phyloP scores from a whole-genome alignment of 805 yeast genomes.

The Danielia reshetovae region DNA sequence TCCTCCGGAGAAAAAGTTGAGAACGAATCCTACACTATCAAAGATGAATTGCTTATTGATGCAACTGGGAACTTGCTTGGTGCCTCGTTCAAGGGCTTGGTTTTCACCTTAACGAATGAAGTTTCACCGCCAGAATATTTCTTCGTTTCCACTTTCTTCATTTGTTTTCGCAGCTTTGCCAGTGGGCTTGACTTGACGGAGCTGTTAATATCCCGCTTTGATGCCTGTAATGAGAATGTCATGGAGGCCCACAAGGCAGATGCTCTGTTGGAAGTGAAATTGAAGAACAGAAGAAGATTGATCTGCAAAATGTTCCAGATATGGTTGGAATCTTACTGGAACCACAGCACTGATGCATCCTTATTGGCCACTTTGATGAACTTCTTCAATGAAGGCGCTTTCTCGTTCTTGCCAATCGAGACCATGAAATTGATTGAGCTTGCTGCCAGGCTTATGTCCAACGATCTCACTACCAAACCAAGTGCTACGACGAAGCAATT shows the following conservation, averaged over 20 bases:
- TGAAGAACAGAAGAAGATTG: slow-evolving; percentile 60
- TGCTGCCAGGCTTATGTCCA: slow-evolving; percentile 56
- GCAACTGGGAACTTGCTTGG: slow-evolving; percentile 55
- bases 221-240: slow-evolving; percentile 29
- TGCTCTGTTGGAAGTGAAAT: slow-evolving; percentile 25
- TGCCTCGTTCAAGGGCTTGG: slow-evolving; percentile 66
- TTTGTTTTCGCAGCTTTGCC: slow-evolving; percentile 72
- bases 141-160: slow-evolving; percentile 68
- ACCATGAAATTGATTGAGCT: slow-evolving; percentile 57
- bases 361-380: slow-evolving; percentile 68
- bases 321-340: slow-evolving; percentile 94
- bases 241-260: slow-evolving; percentile 12
- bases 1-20: slow-evolving; percentile 7
- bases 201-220: slow-evolving; percentile 63
- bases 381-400: slow-evolving; percentile 75
- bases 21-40: slow-evolving; percentile 15
- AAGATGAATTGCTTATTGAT: slow-evolving; percentile 50
- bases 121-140: slow-evolving; percentile 59
- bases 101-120: slow-evolving; percentile 66
- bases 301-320: slow-evolving; percentile 66
- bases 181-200: slow-evolving; percentile 64
- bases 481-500: slow-evolving; percentile 36
- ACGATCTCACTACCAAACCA: slow-evolving; percentile 17
- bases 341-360: slow-evolving; percentile 53
- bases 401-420: slow-evolving; percentile 59